phyloP scores from a whole-genome alignment of 208 protist species.

The Trypanosoma mega region DNA sequence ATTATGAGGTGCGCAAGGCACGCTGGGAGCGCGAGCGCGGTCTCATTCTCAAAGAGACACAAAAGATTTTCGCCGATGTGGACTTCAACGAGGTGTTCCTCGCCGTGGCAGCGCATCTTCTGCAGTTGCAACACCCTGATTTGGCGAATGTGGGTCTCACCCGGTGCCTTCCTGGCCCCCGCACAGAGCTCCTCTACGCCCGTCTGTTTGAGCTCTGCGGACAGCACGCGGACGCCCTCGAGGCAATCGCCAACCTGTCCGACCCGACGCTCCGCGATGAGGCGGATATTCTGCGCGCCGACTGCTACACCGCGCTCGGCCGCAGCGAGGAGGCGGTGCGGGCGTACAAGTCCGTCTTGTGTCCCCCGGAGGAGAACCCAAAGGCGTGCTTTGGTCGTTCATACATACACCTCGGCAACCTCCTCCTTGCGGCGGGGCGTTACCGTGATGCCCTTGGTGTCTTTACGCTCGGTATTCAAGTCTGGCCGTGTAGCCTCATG shows the following conservation, averaged over 20 bases:
- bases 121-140: conserved; percentile 67
- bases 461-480: conserved; percentile 61
- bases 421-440: conserved; percentile 60
- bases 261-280: conserved; percentile 31
- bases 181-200: conserved; percentile 75
- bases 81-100: conserved; percentile 28
- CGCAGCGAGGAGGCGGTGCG: conserved; percentile 42
- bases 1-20: conserved; percentile 34
- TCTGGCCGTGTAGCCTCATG: conserved; percentile 78
- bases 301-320: conserved; percentile 57
- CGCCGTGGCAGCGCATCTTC: conserved; percentile 44
- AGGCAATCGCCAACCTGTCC: conserved; percentile 31
- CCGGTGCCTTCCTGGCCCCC: conserved; percentile 36
- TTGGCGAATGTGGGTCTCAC: conserved; percentile 75
- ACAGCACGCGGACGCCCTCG: conserved; percentile 64
- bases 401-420: conserved; percentile 82
- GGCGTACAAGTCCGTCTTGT: conserved; percentile 63
- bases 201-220: conserved; percentile 68
- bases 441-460: conserved; percentile 79
- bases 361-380: conserved; percentile 24
- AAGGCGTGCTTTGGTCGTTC: conserved; percentile 21
- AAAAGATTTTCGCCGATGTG: conserved; percentile 21
- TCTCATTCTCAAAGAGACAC: conserved; percentile 52
- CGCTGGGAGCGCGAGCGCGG: conserved; percentile 58
- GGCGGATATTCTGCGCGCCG: conserved; percentile 56